Conservation (phyloP, 2,329 filamentous ascomycete species). For the Chaetomium strumarium region DNA sequence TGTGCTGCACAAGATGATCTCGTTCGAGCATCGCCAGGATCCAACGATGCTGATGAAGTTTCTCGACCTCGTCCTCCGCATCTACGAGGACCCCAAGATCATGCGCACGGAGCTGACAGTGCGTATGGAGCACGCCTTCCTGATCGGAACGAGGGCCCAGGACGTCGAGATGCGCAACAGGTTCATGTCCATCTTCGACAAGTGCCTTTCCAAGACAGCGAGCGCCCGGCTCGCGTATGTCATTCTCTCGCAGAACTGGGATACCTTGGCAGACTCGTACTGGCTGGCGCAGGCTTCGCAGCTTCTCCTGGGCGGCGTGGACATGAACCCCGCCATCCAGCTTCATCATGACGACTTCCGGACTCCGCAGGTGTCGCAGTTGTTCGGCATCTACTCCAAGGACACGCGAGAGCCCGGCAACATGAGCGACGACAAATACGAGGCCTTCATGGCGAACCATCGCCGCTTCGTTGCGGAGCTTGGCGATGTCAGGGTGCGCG, state of each 20-base stretch:
- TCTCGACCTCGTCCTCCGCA: slow-evolving; percentile 89
- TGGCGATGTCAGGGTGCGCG: slow-evolving; percentile 77
- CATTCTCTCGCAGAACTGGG: slow-evolving; percentile 91
- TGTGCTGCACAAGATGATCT: slow-evolving; percentile 97
- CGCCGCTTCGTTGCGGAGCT: slow-evolving; percentile 79
- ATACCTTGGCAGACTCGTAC: slow-evolving; percentile 88
- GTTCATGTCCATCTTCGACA: slow-evolving; percentile 95
- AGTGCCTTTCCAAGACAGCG: slow-evolving; percentile 86
- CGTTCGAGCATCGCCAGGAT: slow-evolving; percentile 82
- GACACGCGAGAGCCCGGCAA: slow-evolving; percentile 59
- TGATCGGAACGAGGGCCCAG: slow-evolving; percentile 87
- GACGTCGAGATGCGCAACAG: slow-evolving; percentile 96
- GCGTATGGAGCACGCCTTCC: slow-evolving; percentile 93
- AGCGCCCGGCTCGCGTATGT: slow-evolving; percentile 86
- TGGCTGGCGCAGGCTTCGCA: slow-evolving; percentile 96
- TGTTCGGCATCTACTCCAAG: slow-evolving; percentile 67
- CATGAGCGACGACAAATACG: slow-evolving; percentile 78
- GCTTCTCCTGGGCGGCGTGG: slow-evolving; percentile 82
- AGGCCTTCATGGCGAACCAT: slow-evolving; percentile 70
- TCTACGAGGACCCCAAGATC: slow-evolving; percentile 97
- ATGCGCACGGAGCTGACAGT: slow-evolving; percentile 93
- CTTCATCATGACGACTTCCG: slow-evolving; percentile 81
- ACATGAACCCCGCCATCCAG: slow-evolving; percentile 72
- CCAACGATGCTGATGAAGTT: slow-evolving; percentile 86
- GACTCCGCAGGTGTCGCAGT: slow-evolving; percentile 63